phyloP scores from a whole-genome alignment of 2,329 filamentous ascomycete species.

The Diaporthe sp. region DNA sequence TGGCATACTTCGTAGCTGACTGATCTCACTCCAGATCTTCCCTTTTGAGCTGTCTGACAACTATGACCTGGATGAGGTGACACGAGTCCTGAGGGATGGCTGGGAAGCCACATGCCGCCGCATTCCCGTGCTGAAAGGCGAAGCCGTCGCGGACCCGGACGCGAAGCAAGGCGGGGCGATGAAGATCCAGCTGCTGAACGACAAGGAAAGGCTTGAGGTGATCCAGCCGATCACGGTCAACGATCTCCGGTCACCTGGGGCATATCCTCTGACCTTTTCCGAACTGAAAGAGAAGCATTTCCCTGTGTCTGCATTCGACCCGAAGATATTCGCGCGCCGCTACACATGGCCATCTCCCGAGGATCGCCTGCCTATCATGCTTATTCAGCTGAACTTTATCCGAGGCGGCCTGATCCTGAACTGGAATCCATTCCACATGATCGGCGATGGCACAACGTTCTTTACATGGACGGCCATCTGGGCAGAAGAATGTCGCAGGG shows the following conservation, averaged over 20 bases:
- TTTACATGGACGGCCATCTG: conserved; percentile 49
- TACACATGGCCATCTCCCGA: conserved; percentile 45
- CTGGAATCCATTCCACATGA: conserved; percentile 48
- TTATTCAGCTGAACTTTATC: conserved; percentile 49
- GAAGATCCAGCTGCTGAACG: conserved; percentile 46
- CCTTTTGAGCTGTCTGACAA: conserved; percentile 49
- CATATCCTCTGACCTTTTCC: conserved; percentile 44
- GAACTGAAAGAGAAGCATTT: conserved; percentile 46
- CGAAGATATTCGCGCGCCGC: conserved; percentile 44
- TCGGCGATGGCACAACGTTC: conserved; percentile 50
- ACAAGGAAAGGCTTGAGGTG: conserved; percentile 35
- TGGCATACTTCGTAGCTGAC: neutral
- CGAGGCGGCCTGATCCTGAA: conserved; percentile 47
- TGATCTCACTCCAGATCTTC: conserved; percentile 42
- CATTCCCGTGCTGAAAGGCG: conserved; percentile 48
- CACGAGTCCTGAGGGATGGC: conserved; percentile 46
- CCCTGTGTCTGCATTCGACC: conserved; percentile 43
- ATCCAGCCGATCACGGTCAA: conserved; percentile 45
- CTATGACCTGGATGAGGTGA: conserved; percentile 47
- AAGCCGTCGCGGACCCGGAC: conserved; percentile 48
- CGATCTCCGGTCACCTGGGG: conserved; percentile 43
- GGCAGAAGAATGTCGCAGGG: conserved; percentile 51
- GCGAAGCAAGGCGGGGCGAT: conserved; percentile 49
- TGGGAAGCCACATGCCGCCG: conserved; percentile 47
- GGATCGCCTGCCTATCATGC: conserved; percentile 39